phyloP scores from a whole-genome alignment of 2,329 filamentous ascomycete species.

The Teratosphaeria zuluensis region DNA sequence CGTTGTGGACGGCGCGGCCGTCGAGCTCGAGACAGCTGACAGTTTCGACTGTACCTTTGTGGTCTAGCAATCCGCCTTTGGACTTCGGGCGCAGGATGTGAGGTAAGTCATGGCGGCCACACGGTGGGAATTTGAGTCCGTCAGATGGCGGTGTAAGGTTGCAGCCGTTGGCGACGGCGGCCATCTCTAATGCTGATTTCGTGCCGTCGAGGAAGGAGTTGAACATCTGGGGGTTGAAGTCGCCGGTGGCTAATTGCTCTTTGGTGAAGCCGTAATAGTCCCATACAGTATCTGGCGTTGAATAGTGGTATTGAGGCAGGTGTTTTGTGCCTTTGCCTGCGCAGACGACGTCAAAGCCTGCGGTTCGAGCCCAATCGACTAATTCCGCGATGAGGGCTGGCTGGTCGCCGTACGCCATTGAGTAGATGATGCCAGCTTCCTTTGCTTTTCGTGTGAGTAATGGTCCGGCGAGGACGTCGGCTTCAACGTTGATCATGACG shows the following conservation, averaged over 20 bases:
- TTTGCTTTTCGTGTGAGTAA: conserved; percentile 32
- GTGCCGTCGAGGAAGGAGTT: conserved; percentile 42
- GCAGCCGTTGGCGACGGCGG: conserved; percentile 39
- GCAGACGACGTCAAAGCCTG: conserved; percentile 37
- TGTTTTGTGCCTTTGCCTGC: conserved; percentile 40
- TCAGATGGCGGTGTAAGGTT: conserved; percentile 32
- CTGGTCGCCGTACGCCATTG: conserved; percentile 40
- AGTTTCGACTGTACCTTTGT: conserved; percentile 37
- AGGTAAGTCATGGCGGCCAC: conserved; percentile 35
- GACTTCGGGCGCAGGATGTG: conserved; percentile 30
- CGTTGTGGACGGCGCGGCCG: conserved; percentile 32
- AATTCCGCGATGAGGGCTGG: conserved; percentile 36
- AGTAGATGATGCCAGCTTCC: conserved; percentile 39
- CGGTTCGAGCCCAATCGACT: conserved; percentile 36
- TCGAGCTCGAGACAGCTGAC: conserved; percentile 37
- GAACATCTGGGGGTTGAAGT: conserved; percentile 42
- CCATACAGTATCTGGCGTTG: conserved; percentile 40
- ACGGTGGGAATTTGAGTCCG: conserved; percentile 37
- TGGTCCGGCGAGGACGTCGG: conserved; percentile 36
- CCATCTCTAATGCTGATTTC: conserved; percentile 40
- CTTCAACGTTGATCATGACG: conserved; percentile 41
- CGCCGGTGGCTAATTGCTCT: conserved; percentile 33
- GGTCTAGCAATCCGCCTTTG: conserved; percentile 34
- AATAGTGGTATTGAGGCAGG: conserved; percentile 37
- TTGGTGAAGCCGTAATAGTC: conserved; percentile 38